Conservation (phyloP, 805 yeast genomes). For the Tetrapisispora phaffii region DNA sequence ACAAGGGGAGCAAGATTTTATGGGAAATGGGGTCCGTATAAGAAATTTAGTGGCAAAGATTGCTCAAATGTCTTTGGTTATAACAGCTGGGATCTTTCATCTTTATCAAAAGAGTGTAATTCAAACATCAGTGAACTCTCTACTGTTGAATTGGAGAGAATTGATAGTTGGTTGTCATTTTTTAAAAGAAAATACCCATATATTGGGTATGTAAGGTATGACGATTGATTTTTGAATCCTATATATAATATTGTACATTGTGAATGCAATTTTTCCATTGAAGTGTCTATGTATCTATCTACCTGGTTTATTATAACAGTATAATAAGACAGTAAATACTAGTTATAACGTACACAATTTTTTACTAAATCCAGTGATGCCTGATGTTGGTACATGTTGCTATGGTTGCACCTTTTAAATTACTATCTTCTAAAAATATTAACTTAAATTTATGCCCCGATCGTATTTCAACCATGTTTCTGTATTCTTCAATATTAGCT, state of each 20-base stretch:
- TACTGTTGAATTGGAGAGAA: conserved; percentile 8
- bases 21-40: conserved; percentile 21
- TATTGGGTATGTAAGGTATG: conserved; percentile 9
- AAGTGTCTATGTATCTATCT: neutral
- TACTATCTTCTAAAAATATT: conserved; percentile 18
- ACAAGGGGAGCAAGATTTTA: conserved; percentile 13
- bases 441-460: conserved; percentile 12
- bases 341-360: neutral
- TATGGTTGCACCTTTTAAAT: conserved; percentile 22
- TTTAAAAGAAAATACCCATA: conserved; percentile 17
- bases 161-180: conserved; percentile 15
- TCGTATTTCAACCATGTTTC: conserved; percentile 8
- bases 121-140: conserved; percentile 8
- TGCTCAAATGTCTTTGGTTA: conserved; percentile 16
- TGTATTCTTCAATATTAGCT: conserved; percentile 13
- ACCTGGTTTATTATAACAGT: neutral
- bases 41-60: conserved; percentile 18
- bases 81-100: conserved; percentile 14
- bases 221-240: neutral
- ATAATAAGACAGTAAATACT: no score
- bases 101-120: conserved; percentile 10
- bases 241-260: neutral
- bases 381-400: conserved; percentile 7
- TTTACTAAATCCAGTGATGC: neutral
- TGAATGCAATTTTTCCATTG: neutral